phyloP scores from a whole-genome alignment of 495 filamentous ascomycete species.

The Tuber borchii region DNA sequence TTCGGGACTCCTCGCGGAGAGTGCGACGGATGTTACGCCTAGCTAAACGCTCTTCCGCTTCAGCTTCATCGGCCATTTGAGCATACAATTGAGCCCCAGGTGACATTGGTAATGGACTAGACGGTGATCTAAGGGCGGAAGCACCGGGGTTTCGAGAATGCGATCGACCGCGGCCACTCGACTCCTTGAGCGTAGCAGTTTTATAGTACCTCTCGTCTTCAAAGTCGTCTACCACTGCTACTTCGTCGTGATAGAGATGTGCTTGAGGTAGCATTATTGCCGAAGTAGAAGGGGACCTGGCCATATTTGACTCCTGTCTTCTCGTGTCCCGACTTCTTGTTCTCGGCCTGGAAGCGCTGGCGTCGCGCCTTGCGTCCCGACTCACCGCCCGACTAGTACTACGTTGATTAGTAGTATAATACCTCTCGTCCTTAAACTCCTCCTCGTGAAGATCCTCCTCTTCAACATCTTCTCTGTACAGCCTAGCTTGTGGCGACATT shows the following conservation, averaged over 20 bases:
- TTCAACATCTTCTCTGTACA: conserved; percentile 40
- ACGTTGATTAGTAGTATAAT: conserved; percentile 31
- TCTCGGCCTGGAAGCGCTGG: conserved; percentile 12
- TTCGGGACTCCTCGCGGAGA: conserved; percentile 24
- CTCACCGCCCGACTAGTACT: conserved; percentile 16
- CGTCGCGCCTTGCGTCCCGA: neutral
- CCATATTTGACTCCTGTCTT: conserved; percentile 28
- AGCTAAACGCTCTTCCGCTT: conserved; percentile 28
- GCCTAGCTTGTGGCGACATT: conserved; percentile 49
- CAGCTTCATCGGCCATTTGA: conserved; percentile 34
- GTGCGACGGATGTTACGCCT: conserved; percentile 20
- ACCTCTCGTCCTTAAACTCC: conserved; percentile 38
- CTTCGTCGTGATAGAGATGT: conserved; percentile 43
- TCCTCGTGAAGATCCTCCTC: conserved; percentile 20
- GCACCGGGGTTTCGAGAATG: conserved; percentile 16
- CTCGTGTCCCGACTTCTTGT: conserved; percentile 12
- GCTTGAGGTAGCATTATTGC: conserved; percentile 39
- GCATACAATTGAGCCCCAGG: conserved; percentile 37
- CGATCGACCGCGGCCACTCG: conserved; percentile 20
- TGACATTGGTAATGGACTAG: conserved; percentile 68
- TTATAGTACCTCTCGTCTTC: conserved; percentile 38
- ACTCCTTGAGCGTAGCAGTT: conserved; percentile 9
- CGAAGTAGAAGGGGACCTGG: conserved; percentile 68
- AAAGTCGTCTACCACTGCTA: conserved; percentile 19
- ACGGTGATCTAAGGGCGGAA: conserved; percentile 58